A percentile compares a stretch with the other conserved stretches of the same genome.
These are phyloP conservation scores for Monilinia vaccinii-corymbosi DNA, from an alignment of 2,329 filamentous ascomycete genomes.

Conservation along the genomic window DNA sequence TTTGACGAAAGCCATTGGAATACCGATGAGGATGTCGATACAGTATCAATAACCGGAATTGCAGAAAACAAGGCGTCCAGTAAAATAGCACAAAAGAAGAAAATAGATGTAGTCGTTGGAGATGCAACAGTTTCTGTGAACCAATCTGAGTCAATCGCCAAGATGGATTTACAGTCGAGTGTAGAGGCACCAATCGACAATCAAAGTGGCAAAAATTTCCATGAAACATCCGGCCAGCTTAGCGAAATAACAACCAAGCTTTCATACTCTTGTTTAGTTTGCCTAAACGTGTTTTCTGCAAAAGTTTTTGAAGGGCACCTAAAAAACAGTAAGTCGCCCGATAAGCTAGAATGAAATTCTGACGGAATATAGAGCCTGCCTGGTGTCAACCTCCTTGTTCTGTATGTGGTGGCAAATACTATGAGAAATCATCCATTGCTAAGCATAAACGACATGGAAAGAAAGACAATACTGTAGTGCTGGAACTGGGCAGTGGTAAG, in stretches of 20 bases:
- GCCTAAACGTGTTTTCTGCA: not conserved
- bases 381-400: not conserved
- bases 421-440: not conserved
- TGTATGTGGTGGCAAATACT: not conserved
- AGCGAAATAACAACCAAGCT: not conserved
- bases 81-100: not conserved
- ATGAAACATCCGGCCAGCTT: not conserved
- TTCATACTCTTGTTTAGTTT: not conserved
- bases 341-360: not conserved
- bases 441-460: not conserved
- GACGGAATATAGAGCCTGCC: not conserved
- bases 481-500: not conserved
- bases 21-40: not conserved
- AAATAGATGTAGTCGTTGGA: not conserved
- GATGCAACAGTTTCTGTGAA: not conserved
- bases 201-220: not conserved
- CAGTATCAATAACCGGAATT: not conserved
- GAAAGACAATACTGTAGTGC: not conserved
- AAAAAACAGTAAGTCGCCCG: not conserved
- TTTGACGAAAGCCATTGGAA: not conserved
- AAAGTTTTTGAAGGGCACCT: not conserved
- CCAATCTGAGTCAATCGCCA: not conserved
- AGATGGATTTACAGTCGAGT: not conserved
- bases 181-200: not conserved
- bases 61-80: not conserved